Evolutionary conservation across 176 grass and related monocot species (phyloP).

Genomic region (Pontederia paniculata): DNA sequence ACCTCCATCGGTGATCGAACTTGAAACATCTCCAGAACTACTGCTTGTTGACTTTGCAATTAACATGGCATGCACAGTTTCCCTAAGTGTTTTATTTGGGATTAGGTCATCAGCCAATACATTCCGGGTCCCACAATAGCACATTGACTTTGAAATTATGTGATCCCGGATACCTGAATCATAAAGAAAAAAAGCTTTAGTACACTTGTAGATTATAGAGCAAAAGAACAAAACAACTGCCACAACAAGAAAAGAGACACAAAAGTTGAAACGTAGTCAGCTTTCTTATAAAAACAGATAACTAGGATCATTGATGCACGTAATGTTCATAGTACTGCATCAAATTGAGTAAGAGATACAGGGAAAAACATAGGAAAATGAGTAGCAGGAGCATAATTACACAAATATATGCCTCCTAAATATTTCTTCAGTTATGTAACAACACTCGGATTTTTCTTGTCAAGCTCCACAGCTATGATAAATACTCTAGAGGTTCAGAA

Average conservation of each 20-base stretch:
- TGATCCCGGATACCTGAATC: background rate
- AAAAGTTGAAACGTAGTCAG: background rate
- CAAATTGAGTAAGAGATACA: too few species aligned
- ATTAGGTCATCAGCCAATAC: background rate
- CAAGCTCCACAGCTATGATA: too few species aligned
- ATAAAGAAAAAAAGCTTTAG: background rate
- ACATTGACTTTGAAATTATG: background rate
- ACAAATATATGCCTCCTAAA: too few species aligned
- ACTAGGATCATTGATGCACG: too few species aligned
- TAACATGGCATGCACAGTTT: background rate
- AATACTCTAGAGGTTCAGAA: too few species aligned
- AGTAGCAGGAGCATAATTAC: too few species aligned
- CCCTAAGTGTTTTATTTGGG: background rate
- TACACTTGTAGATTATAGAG: background rate
- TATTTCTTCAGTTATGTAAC: too few species aligned
- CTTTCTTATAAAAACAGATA: background rate
- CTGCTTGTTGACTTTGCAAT: background rate
- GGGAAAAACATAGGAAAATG: too few species aligned
- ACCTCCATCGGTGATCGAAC: background rate
- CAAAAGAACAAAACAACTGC: too few species aligned
- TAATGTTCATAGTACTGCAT: too few species aligned
- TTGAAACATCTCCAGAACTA: background rate
- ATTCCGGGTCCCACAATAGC: background rate
- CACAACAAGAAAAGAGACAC: constrained; percentile 10
- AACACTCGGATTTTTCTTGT: too few species aligned